Percentiles rank a stretch among this genome's conserved stretches.
phyloP scores from a whole-genome alignment of 1,284 basidiomycete species.

The Apiotrichum montevideense region DNA sequence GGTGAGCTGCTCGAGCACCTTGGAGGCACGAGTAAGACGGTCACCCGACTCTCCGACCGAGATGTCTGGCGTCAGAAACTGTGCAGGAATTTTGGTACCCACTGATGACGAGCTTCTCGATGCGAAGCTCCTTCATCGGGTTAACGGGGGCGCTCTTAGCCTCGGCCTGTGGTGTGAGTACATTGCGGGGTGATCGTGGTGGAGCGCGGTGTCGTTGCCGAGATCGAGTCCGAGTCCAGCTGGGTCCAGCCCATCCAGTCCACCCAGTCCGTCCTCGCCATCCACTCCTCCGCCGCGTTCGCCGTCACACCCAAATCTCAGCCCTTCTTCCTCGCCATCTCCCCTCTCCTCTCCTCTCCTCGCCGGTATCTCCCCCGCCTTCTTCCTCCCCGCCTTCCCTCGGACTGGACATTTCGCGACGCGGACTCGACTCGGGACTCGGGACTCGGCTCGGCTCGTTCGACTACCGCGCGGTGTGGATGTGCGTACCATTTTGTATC shows the following conservation, averaged over 20 bases:
- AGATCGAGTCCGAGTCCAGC: neutral
- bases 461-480: neutral
- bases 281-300: neutral
- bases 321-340: too few species aligned
- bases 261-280: neutral
- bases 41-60: conserved; percentile 99
- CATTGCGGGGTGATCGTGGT: neutral
- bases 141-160: conserved; percentile 81
- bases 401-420: neutral
- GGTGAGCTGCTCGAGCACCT: conserved; percentile 98
- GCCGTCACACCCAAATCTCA: neutral
- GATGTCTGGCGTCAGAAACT: conserved; percentile 63
- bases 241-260: neutral
- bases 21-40: conserved; percentile 96
- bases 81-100: conserved; percentile 48
- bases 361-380: neutral
- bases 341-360: neutral
- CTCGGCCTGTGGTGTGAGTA: conserved; percentile 60
- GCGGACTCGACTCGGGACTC: neutral
- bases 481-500: conserved; percentile 1
- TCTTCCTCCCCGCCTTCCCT: neutral
- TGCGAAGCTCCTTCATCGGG: conserved; percentile 91
- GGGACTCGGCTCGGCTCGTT: neutral
- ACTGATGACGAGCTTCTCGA: conserved; percentile 99
- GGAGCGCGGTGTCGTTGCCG: neutral